Evolutionary conservation across 2,329 filamentous ascomycete genomes (phyloP), one percentile per base, ranked within the genome.

Genomic region (Diaporthe vexans): DNA sequence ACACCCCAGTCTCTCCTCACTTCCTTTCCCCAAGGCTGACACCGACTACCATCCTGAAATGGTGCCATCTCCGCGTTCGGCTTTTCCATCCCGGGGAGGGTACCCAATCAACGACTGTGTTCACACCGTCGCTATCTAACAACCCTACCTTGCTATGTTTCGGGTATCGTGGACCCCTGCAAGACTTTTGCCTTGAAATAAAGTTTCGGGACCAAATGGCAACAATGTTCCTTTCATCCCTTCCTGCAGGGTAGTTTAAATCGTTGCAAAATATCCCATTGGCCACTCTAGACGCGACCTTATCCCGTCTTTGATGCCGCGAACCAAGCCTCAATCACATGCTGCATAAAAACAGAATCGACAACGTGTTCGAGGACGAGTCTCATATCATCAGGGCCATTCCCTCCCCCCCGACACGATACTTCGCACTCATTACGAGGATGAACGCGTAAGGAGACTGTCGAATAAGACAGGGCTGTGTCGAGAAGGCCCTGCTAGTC

Each of bases 21-120:
- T 51, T 19, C 33, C n/a, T 51, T 51, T 46, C 24, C 63, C 63
- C 46, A 67, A n/a, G 63, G 29, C 63, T 37, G 63, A 52, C 63
- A 52, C 46, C 63, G 46, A 52, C 63, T 35, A 29, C 3, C 37
- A 2, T n/a, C 46, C 63, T 33, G 13, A 37, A 67, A 19, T 24
- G 63, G 46, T 21, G 35, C 33, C 29, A 7, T 40, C 63, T 37
- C 63, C 63, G 63, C 29, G 19, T 24, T 37, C 61, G 61, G 61
- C 46, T 26, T 67, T 52, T 52, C 63, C 63, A 67, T 67, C 63
- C 63, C 63, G 63, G 21, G 5, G 46, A 24, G 8, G 29, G 46
- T 19, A 40, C 19, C 63, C 46, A 67, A 67, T 67, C 9, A 37
- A 37, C 11, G 13, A 3, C 21, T 7, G 1, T 52, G 21, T 40